A percentile compares a stretch with the other conserved stretches of the same genome.
phyloP scores from a whole-genome alignment of 805 yeast species.

The Danielia reshetovae region DNA sequence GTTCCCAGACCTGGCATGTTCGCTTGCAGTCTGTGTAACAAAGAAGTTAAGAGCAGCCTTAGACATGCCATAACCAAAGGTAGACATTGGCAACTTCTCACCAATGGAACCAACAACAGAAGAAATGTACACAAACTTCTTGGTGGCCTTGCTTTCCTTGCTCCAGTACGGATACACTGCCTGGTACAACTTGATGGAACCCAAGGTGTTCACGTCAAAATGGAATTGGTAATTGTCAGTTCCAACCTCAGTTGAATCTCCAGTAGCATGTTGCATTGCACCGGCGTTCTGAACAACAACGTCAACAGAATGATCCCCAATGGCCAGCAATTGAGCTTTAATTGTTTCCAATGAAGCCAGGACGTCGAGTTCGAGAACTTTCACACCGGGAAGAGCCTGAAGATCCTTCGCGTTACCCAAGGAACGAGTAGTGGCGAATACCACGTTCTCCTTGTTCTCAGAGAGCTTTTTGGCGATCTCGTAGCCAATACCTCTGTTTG shows the following conservation, averaged over 20 bases:
- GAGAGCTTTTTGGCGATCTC: constrained; percentile 25
- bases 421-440: constrained; percentile 19
- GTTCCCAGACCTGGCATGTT: not conserved
- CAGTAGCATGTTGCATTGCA: not conserved
- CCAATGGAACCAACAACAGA: constrained; percentile 21
- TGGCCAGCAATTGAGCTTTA: constrained; percentile 3
- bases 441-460: constrained; percentile 13
- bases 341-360: not conserved
- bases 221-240: constrained; percentile 7
- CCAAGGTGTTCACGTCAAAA: constrained; percentile 24
- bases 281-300: constrained; percentile 24
- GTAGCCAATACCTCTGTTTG: constrained; percentile 41
- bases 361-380: constrained; percentile 1
- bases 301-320: constrained; percentile 16
- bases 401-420: constrained; percentile 8
- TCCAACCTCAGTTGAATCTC: not conserved
- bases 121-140: constrained; percentile 23
- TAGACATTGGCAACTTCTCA: constrained; percentile 9
- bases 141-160: constrained; percentile 12
- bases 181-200: constrained; percentile 24
- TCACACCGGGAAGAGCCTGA: not conserved
- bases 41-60: constrained; percentile 37
- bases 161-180: constrained; percentile 24
- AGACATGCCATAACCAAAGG: constrained; percentile 31
- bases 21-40: constrained; percentile 10